A percentile compares a stretch with the other conserved stretches of the same genome.
These are phyloP conservation scores for Saitozyma sp. DNA, from an alignment of 768 basidiomycete genomes.

Conservation along the genomic window DNA sequence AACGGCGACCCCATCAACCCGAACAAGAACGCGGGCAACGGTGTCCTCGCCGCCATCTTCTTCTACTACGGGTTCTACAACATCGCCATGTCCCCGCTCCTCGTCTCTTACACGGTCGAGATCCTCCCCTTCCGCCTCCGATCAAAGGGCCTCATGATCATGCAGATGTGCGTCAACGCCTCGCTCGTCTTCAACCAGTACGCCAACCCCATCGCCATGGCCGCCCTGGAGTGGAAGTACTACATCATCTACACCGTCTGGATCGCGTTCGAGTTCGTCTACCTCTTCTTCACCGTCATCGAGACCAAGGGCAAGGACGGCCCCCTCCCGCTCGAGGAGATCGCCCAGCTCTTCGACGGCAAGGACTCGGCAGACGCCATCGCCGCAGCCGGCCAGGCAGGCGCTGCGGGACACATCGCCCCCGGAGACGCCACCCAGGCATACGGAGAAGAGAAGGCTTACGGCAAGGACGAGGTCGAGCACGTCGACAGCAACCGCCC, in stretches of 20 bases:
- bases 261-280: constrained; percentile 38
- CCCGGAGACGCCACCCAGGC: background rate
- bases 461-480: constrained; percentile 4
- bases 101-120: constrained; percentile 41
- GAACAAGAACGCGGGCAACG: constrained; percentile 33
- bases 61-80: constrained; percentile 41
- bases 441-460: background rate
- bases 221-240: constrained; percentile 38
- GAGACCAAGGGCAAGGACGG: constrained; percentile 40
- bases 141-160: constrained; percentile 38
- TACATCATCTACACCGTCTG: constrained; percentile 33
- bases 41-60: constrained; percentile 50
- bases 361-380: constrained; percentile 4
- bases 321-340: constrained; percentile 34
- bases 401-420: background rate
- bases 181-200: constrained; percentile 39
- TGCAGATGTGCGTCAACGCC: constrained; percentile 26
- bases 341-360: constrained; percentile 29
- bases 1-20: constrained; percentile 24
- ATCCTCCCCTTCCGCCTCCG: constrained; percentile 38
- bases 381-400: constrained; percentile 1
- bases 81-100: constrained; percentile 33
- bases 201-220: constrained; percentile 44
- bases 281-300: constrained; percentile 36
- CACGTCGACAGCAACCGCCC: constrained; percentile 3